phyloP scores from a whole-genome alignment of 345 rosid genomes.

The Toxicodendron radicans region DNA sequence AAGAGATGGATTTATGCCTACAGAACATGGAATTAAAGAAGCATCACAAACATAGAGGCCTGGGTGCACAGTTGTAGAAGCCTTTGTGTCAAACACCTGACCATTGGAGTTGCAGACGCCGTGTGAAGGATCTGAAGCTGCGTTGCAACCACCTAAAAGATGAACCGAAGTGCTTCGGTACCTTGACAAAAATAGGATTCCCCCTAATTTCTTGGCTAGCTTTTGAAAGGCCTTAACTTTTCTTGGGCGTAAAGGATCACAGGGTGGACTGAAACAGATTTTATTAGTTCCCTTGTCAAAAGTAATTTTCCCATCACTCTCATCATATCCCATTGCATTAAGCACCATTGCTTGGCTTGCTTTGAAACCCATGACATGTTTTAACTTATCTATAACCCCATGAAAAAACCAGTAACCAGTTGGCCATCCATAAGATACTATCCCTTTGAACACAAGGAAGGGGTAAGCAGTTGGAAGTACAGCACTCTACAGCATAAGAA shows the following conservation, averaged over 20 bases:
- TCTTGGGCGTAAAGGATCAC: constrained; percentile 34
- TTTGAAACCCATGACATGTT: constrained; percentile 21
- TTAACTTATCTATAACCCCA: constrained; percentile 39
- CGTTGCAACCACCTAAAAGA: constrained; percentile 54
- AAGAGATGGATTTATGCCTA: constrained; percentile 46
- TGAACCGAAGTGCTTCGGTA: constrained; percentile 48
- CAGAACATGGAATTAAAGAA: constrained; percentile 50
- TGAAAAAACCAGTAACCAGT: constrained; percentile 38
- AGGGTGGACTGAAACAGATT: constrained; percentile 34
- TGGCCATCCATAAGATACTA: constrained; percentile 45
- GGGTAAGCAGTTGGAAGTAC: constrained; percentile 49
- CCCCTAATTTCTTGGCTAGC: constrained; percentile 44
- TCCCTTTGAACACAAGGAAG: constrained; percentile 40
- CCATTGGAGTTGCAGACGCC: constrained; percentile 47
- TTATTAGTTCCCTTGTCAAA: constrained; percentile 28
- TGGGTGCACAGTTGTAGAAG: constrained; percentile 28
- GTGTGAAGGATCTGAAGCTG: constrained; percentile 31
- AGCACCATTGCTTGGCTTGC: constrained; percentile 38
- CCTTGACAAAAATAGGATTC: constrained; percentile 44
- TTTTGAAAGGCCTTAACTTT: constrained; percentile 42
- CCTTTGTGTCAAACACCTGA: constrained; percentile 39
- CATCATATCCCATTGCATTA: constrained; percentile 44
- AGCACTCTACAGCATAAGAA: constrained; percentile 29
- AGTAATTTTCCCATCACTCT: constrained; percentile 36
- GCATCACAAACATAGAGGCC: constrained; percentile 53